Evolutionary conservation across 768 basidiomycete species (phyloP).

Genomic region (Serendipita sp.): DNA sequence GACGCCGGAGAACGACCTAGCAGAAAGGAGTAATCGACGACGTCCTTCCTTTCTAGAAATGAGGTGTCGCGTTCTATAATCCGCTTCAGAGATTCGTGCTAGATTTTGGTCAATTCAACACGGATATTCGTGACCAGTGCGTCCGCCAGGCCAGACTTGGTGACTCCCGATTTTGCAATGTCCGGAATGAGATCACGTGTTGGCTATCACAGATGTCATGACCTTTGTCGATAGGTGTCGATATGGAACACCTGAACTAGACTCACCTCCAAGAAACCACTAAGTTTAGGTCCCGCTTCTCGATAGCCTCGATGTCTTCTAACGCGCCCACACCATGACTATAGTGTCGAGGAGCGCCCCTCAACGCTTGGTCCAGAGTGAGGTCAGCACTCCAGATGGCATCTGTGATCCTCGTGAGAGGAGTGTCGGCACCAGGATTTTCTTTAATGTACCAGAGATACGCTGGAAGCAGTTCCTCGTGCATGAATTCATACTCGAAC

Average conservation of each 20-base stretch:
- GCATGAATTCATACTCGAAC: background rate
- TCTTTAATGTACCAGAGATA: background rate
- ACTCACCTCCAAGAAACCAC: constrained; percentile 1
- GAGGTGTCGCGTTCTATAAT: background rate
- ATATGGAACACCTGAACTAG: background rate
- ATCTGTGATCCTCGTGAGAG: background rate
- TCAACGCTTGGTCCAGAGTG: background rate
- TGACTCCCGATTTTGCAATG: background rate
- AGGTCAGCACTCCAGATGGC: background rate
- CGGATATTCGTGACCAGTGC: background rate
- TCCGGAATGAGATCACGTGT: no score
- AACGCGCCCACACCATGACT: background rate
- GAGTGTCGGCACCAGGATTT: background rate
- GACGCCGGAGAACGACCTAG: background rate
- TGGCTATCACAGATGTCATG: no score
- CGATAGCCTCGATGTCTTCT: background rate
- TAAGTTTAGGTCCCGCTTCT: background rate
- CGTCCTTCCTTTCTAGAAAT: background rate
- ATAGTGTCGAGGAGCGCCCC: background rate
- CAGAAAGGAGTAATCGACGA: background rate
- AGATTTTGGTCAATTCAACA: background rate
- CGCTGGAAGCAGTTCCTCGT: background rate
- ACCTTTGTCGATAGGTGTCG: background rate
- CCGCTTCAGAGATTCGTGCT: background rate
- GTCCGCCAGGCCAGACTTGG: background rate